Evolutionary conservation across 2,329 filamentous ascomycete species (phyloP).

Genomic region (Diaporthe helianthi): DNA sequence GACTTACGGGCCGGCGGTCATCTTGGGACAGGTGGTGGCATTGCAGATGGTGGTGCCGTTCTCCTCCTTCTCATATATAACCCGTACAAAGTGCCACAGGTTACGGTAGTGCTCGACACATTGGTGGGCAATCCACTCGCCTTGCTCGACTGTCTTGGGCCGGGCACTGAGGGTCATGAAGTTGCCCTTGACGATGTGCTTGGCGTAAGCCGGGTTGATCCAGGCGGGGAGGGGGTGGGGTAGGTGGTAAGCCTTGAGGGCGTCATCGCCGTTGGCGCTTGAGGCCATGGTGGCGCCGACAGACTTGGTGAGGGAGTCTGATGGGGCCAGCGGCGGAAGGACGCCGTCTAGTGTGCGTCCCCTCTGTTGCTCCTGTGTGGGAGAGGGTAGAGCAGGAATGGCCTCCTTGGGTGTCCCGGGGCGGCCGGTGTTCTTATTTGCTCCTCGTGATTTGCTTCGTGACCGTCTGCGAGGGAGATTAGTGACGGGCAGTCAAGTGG

Average conservation of each 20-base stretch:
- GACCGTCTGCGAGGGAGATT: constrained; percentile 25
- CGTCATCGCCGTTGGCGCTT: constrained; percentile 42
- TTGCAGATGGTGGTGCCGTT: constrained; percentile 78
- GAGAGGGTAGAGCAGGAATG: constrained; percentile 20
- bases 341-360: constrained; percentile 32
- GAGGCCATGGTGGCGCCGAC: constrained; percentile 39
- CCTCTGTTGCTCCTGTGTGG: constrained; percentile 22
- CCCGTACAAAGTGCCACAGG: constrained; percentile 79
- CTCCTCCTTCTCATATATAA: constrained; percentile 78
- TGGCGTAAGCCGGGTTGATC: constrained; percentile 71
- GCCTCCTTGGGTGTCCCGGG: constrained; percentile 28
- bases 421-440: constrained; percentile 16
- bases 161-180: constrained; percentile 88
- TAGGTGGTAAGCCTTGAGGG: constrained; percentile 41
- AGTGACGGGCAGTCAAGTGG: background rate
- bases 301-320: constrained; percentile 39
- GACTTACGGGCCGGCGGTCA: constrained; percentile 83
- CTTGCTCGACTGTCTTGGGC: constrained; percentile 82
- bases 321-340: constrained; percentile 39
- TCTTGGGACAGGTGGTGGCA: constrained; percentile 76
- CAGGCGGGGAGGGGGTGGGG: constrained; percentile 62
- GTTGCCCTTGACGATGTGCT: constrained; percentile 86
- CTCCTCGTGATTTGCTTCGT: constrained; percentile 29
- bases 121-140: constrained; percentile 89
- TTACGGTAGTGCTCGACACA: constrained; percentile 85